Percentiles rank a stretch among this genome's conserved stretches.
Evolutionary conservation across 139 green algal genomes (phyloP).

Genomic region (Yamagishiella unicocca): DNA sequence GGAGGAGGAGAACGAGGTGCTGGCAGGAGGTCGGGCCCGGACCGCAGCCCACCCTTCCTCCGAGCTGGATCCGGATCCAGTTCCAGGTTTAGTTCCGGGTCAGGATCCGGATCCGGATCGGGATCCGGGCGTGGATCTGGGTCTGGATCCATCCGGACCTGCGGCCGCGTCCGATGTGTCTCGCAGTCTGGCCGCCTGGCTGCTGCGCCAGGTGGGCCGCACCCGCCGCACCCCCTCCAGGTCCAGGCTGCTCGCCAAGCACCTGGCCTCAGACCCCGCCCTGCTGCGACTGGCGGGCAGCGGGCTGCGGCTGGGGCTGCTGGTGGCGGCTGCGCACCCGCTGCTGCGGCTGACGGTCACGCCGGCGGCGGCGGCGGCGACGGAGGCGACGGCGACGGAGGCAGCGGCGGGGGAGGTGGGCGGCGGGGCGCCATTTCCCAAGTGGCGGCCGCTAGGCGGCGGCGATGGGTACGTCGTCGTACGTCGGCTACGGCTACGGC

Average conservation of each 20-base stretch:
- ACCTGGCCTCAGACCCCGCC: too few relatives aligned
- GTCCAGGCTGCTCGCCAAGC: not conserved
- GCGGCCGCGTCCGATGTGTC: not conserved
- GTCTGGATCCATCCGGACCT: not conserved
- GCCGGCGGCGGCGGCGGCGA: not conserved
- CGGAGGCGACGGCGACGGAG: not conserved
- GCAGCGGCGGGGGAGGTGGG: not conserved
- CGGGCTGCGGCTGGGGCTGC: not conserved
- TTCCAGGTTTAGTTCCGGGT: not conserved
- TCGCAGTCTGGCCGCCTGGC: not conserved
- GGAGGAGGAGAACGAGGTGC: not conserved
- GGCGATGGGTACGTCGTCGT: too few relatives aligned
- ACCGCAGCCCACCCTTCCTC: not conserved
- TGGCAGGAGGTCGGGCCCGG: not conserved
- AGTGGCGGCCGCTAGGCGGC: not conserved
- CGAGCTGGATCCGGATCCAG: not conserved
- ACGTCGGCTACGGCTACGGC: too few relatives aligned
- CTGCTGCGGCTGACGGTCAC: not conserved
- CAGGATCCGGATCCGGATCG: not conserved
- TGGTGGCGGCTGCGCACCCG: slow-evolving; percentile 19
- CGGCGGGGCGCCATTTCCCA: not conserved
- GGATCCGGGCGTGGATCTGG: not conserved
- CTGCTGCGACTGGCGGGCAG: not conserved
- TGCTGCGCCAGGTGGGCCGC: not conserved
- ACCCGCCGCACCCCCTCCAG: not conserved